Conservation (phyloP, 1,284 basidiomycete species). For the Sanghuangporus baumii region DNA sequence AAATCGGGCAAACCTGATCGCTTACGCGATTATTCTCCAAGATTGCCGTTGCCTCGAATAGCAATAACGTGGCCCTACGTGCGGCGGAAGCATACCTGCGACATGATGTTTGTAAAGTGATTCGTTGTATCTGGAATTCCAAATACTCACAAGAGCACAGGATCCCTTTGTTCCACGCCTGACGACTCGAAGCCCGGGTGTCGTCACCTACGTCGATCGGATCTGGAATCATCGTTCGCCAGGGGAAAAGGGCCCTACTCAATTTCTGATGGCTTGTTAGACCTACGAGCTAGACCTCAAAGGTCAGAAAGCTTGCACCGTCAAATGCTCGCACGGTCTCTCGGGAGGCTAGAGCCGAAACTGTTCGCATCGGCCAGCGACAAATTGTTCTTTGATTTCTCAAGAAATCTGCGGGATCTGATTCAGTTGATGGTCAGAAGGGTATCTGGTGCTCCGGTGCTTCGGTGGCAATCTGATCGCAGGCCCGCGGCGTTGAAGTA, state of each 20-base stretch:
- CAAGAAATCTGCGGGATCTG: neutral
- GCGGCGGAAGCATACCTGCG: no score
- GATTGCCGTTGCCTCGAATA: no score
- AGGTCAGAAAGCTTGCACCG: neutral
- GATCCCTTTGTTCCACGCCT: no score
- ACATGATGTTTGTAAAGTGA: no score
- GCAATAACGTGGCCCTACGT: no score
- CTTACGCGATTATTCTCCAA: no score
- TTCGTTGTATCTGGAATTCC: no score
- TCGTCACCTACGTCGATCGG: neutral
- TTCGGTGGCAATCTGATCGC: neutral
- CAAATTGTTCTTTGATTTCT: neutral
- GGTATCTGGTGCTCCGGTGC: neutral
- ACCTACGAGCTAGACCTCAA: neutral
- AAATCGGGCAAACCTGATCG: neutral
- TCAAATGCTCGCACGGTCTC: neutral
- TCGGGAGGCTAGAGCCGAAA: neutral
- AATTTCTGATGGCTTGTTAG: neutral
- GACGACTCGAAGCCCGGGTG: no score
- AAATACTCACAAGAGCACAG: no score
- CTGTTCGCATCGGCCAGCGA: neutral
- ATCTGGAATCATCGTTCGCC: neutral
- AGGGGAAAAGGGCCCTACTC: neutral
- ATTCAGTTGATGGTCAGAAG: neutral
- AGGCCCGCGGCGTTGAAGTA: neutral